Conservation (phyloP, 495 filamentous ascomycete genomes). For the Astrothelium macrocarpum region DNA sequence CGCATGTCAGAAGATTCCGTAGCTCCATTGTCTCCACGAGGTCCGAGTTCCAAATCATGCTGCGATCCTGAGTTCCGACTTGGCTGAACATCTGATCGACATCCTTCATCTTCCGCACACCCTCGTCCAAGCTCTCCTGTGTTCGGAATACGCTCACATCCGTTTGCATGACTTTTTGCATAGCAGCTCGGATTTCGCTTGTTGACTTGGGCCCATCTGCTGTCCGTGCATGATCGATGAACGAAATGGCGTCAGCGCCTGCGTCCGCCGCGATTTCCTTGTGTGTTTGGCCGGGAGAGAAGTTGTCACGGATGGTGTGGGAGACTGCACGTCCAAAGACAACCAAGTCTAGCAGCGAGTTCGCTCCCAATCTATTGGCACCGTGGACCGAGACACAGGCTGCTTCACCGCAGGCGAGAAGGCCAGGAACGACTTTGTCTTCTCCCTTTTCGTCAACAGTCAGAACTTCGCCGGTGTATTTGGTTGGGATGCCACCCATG, state of each 20-base stretch:
- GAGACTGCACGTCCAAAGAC: slow-evolving; percentile 96
- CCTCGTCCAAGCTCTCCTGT: slow-evolving; percentile 76
- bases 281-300: slow-evolving; percentile 66
- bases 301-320: slow-evolving; percentile 86
- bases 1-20: slow-evolving; percentile 89
- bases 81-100: slow-evolving; percentile 70
- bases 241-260: slow-evolving; percentile 72
- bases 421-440: slow-evolving; percentile 86
- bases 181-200: slow-evolving; percentile 71
- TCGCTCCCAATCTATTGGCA: slow-evolving; percentile 93
- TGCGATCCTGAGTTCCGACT: slow-evolving; percentile 87
- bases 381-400: slow-evolving; percentile 98
- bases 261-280: slow-evolving; percentile 69
- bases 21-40: slow-evolving; percentile 93
- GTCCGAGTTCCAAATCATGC: slow-evolving; percentile 99
- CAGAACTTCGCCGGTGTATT: slow-evolving; percentile 92
- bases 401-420: slow-evolving; percentile 94
- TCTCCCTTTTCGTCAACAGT: slow-evolving; percentile 72
- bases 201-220: slow-evolving; percentile 77
- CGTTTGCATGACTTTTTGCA: slow-evolving; percentile 97
- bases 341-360: slow-evolving; percentile 92
- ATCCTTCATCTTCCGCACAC: slow-evolving; percentile 62
- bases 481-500: slow-evolving; percentile 98
- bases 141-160: slow-evolving; percentile 97
- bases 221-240: slow-evolving; percentile 73